Conservation (phyloP, 1,139 yeast species). For the Torulaspora globosa region DNA sequence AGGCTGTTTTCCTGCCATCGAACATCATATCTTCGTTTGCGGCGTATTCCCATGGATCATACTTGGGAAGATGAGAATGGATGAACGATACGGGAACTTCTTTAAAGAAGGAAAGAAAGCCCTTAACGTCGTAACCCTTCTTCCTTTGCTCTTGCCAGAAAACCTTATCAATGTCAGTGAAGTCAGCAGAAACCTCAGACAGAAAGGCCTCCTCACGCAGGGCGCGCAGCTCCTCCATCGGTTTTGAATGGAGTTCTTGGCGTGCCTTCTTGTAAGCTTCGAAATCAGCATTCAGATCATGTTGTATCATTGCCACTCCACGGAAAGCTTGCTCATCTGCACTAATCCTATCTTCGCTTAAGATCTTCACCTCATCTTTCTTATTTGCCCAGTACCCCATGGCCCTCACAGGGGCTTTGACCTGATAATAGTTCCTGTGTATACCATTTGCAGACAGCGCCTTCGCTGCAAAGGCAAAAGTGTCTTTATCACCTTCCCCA, state of each 20-base stretch:
- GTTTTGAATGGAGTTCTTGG: slow-evolving; percentile 14
- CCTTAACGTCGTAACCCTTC: slow-evolving; percentile 5
- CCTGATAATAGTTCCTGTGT: slow-evolving; percentile 60
- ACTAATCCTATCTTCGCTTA: slow-evolving; percentile 1
- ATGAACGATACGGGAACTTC: slow-evolving; percentile 32
- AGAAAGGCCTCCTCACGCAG: slow-evolving; percentile 2
- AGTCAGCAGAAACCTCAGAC: slow-evolving; percentile 4
- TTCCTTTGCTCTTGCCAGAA: slow-evolving; percentile 11
- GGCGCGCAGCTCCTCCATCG: slow-evolving; percentile 1
- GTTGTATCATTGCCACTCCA: slow-evolving; percentile 36
- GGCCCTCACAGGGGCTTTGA: slow-evolving; percentile 41
- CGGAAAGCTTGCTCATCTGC: slow-evolving; percentile 23
- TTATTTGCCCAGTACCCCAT: slow-evolving; percentile 30
- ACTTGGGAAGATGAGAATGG: slow-evolving; percentile 35
- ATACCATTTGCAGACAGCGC: slow-evolving; percentile 42
- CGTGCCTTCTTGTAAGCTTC: slow-evolving; percentile 21
- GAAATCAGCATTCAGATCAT: slow-evolving; percentile 33
- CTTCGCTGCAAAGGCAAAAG: slow-evolving; percentile 71
- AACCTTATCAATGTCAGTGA: slow-evolving; percentile 3
- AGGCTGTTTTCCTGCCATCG: slow-evolving; percentile 20
- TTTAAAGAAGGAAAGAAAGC: slow-evolving; percentile 10
- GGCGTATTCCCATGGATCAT: slow-evolving; percentile 30
- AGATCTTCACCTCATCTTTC: slow-evolving; percentile 8
- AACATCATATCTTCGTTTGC: slow-evolving; percentile 24
- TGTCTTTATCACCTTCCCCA: slow-evolving; percentile 91